These are phyloP conservation scores for Penicillium sp. DNA, from an alignment of 2,329 filamentous ascomycete species.

Conservation along the genomic window DNA sequence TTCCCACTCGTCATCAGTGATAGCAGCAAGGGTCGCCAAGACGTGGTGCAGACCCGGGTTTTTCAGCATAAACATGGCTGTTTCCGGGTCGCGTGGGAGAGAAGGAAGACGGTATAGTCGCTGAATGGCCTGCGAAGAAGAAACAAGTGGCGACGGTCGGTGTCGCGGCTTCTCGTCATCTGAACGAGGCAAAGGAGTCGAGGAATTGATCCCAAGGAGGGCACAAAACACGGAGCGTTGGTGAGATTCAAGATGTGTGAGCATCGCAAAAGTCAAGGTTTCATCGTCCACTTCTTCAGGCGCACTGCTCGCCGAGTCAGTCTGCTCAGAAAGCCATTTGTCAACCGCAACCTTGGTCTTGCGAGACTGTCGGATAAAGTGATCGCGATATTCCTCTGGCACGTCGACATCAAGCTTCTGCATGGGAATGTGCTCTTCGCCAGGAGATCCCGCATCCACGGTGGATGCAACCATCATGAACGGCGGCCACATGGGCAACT, in stretches of 20 bases:
- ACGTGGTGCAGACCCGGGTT: conserved; percentile 83
- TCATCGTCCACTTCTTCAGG: conserved; percentile 93
- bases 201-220: conserved; percentile 67
- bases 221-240: conserved; percentile 84
- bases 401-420: conserved; percentile 91
- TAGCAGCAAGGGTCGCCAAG: conserved; percentile 83
- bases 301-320: conserved; percentile 73
- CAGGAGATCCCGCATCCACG: conserved; percentile 61
- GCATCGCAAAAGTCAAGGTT: conserved; percentile 88
- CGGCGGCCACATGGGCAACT: conserved; percentile 86
- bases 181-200: conserved; percentile 63
- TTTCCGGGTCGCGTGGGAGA: conserved; percentile 82
- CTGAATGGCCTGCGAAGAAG: conserved; percentile 79
- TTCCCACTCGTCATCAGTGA: conserved; percentile 94
- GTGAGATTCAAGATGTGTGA: conserved; percentile 79
- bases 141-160: conserved; percentile 75
- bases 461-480: conserved; percentile 73
- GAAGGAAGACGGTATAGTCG: conserved; percentile 78
- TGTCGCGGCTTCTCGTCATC: conserved; percentile 69
- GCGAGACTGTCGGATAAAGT: conserved; percentile 89
- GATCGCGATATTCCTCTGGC: conserved; percentile 88
- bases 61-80: conserved; percentile 82
- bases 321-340: conserved; percentile 83
- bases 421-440: conserved; percentile 63
- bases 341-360: conserved; percentile 93